Conservation (phyloP, 805 yeast genomes). For the Yamadazyma endophytica region DNA sequence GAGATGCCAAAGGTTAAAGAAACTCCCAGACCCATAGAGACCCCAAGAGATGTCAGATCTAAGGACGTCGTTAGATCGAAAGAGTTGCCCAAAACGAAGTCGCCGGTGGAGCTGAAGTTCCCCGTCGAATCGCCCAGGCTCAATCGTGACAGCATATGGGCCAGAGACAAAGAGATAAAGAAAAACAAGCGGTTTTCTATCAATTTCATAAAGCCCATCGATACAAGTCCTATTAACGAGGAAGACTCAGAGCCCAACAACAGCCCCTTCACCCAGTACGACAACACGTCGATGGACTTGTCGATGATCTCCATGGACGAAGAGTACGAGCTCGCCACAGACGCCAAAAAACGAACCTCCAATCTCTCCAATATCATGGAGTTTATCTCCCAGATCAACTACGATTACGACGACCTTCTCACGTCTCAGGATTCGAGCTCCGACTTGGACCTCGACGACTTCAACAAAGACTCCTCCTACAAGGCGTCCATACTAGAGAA, state of each 20-base stretch:
- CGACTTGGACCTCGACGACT: background rate
- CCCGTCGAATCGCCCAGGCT: too few relatives aligned
- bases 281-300: conserved; percentile 5
- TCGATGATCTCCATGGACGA: conserved; percentile 7
- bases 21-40: too few relatives aligned
- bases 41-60: too few relatives aligned
- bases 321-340: background rate
- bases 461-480: conserved; percentile 6
- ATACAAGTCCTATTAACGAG: background rate
- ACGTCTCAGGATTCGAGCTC: too few relatives aligned
- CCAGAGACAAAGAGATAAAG: too few relatives aligned
- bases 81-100: too few relatives aligned
- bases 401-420: too few relatives aligned
- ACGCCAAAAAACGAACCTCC: conserved; percentile 7
- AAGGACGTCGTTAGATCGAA: too few relatives aligned
- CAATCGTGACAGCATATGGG: too few relatives aligned
- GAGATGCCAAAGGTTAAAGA: too few relatives aligned
- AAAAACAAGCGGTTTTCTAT: conserved; percentile 3
- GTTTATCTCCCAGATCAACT: conserved; percentile 9
- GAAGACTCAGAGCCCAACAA: background rate
- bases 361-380: conserved; percentile 9
- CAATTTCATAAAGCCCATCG: conserved; percentile 1
- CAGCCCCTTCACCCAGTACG: conserved; percentile 9
- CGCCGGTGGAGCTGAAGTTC: too few relatives aligned
- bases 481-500: conserved; percentile 3